Base-by-base conservation (phyloP, 23 red algal genomes). In the Cyanidiococcus yangmingshanensis region DNA sequence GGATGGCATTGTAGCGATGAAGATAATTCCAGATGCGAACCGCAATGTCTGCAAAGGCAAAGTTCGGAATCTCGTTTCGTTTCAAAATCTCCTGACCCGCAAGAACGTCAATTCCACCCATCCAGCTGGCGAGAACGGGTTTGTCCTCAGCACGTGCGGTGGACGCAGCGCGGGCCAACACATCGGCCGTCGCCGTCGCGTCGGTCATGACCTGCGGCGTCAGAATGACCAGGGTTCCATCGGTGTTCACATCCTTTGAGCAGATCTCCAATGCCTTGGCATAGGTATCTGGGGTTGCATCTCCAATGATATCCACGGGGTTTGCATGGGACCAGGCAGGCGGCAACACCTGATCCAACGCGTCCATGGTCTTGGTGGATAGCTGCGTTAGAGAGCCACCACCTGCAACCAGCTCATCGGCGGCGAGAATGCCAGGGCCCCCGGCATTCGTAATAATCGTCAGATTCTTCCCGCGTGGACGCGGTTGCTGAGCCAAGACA, bases 371-470 rank as follows among this genome's bases (percentile, higher is more conserved):
- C 18, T 74, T 1, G 1, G 58, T 0, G 3, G 80, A 83, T 2
- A 83, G 59, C 7, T 57, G 16, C 2, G 80, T 59, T 29, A 83
- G 45, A 26, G 51, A 31, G 2, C 80, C 80, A 38, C 63, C 58
- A 37, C 80, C 80, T 0, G 80, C 1, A n/a, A 83, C 37, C 57
- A 83, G 7, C 51, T 74, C 68, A 38, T 83, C 80, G 18, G 67
- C 80, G 35, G 80, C 80, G 7, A 83, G 51, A 30, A 41, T 58
- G n/a, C 78, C 78, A 18, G 78, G 78, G 39, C 78, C 78, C 17
- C 78, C 78, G 37, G 78, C 78, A 81, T 81, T 81, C 17, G 40
- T 81, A 36, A 81, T 68, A 41, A 81, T 81, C 18, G 78, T 81
- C 2, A 81, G 50, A 41, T 81, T 40, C 18, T 67, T 71, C 2